Evolutionary conservation across 2,329 filamentous ascomycete species (phyloP), one percentile per base, ranked within the genome.

Genomic region (Huntiella decipiens): DNA sequence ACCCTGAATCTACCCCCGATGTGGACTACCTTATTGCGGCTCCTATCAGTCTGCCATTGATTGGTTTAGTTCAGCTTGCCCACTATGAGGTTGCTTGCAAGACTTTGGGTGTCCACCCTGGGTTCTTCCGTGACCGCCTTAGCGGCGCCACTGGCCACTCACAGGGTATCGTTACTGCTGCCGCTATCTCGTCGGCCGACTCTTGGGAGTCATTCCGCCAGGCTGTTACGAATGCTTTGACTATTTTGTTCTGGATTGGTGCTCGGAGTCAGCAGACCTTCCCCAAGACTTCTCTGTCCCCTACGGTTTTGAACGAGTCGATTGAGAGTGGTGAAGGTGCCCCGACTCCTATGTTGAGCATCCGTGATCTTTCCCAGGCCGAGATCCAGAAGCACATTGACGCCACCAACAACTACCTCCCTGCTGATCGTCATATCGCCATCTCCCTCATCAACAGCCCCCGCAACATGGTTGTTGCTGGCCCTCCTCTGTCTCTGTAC

Each of bases 241-340:
- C 83, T 28, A 84, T 95, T 57, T 79, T 98, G 28, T 98, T 98
- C 71, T 98, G 91, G 91, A 94, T 98, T 54, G 91, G 92, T 59
- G 79, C 88, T 51, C 81, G 91, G 57, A 95, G 88, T 62, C 91
- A 98, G 63, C 91, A 98, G 63, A 87, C 87, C 2, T 98, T 95
- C 64, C 92, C 91, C 35, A 78, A 83, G 54, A 98, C 91, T 3
- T 96, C 91, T 32, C 73, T 98, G 56, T 85, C 87, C 3, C 92
- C 91, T 0, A 82, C 77, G 38, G 84, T 88, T 57, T 72, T 98
- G 45, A 84, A 88, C 59, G 91, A 98, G 63, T 95, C 91, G 1
- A 73, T 85, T 53, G 88, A 95, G 59, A 79, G 91, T 60, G 88
- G 91, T 44, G 91, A 98, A 65, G 92, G 92, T n/a, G 74, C 73